Evolutionary conservation across 305 asterid genomes (phyloP).

Genomic region (Fraxinus dipetala): DNA sequence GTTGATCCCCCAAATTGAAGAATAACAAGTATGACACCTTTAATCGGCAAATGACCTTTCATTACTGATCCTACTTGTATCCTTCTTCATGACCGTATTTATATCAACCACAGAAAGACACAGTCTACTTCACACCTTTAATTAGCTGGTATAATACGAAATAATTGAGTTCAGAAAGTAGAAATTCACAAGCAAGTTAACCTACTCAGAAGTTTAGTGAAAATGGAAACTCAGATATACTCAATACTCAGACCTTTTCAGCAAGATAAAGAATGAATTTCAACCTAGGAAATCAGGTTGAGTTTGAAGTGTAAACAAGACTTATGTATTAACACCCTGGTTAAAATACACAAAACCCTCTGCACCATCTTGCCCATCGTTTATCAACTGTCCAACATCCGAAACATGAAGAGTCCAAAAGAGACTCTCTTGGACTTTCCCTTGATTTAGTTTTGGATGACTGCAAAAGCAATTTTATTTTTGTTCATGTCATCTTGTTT

Average conservation of each 20-base stretch:
- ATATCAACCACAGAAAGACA: neutral
- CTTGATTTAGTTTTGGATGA: conserved; percentile 11
- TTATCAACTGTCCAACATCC: neutral
- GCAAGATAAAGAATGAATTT: neutral
- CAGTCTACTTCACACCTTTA: neutral
- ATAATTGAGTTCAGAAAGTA: neutral
- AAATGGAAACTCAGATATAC: neutral
- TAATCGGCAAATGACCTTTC: neutral
- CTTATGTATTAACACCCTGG: neutral
- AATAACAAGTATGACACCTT: neutral
- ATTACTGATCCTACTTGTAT: neutral
- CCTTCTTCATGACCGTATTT: neutral
- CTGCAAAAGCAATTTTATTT: neutral
- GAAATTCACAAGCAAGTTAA: neutral
- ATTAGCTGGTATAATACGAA: neutral
- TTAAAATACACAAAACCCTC: neutral
- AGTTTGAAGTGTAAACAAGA: neutral
- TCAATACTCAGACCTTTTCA: neutral
- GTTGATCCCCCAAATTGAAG: neutral
- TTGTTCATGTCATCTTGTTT: neutral
- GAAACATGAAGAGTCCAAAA: neutral
- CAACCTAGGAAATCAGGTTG: neutral
- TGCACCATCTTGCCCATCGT: neutral
- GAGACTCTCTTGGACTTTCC: neutral
- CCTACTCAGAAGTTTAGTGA: neutral